Evolutionary conservation across 2,329 filamentous ascomycete genomes (phyloP).

Genomic region (Penicillium hesseltinei): DNA sequence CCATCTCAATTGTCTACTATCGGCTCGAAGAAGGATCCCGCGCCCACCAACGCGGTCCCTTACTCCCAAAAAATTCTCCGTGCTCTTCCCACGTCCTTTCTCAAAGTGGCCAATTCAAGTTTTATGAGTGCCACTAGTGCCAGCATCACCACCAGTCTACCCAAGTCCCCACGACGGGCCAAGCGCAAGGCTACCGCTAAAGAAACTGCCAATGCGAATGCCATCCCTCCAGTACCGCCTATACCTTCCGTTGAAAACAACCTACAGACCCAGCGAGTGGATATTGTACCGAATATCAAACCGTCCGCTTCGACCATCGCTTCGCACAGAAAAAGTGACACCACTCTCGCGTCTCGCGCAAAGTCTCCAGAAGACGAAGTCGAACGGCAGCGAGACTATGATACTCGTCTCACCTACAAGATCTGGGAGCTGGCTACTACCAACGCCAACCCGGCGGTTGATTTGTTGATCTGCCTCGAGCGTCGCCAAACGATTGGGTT

Average conservation of each 20-base stretch:
- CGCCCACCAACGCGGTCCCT: constrained; percentile 81
- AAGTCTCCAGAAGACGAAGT: constrained; percentile 30
- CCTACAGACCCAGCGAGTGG: constrained; percentile 19
- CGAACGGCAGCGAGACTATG: constrained; percentile 58
- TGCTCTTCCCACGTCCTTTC: constrained; percentile 81
- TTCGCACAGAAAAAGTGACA: constrained; percentile 21
- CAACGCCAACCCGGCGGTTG: constrained; percentile 89
- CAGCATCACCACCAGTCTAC: constrained; percentile 75
- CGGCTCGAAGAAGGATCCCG: constrained; percentile 68
- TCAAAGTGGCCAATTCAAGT: constrained; percentile 91
- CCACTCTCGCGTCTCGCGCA: constrained; percentile 21
- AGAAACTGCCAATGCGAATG: constrained; percentile 38
- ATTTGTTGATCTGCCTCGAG: constrained; percentile 89
- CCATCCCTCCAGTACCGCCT: constrained; percentile 55
- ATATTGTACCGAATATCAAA: constrained; percentile 18
- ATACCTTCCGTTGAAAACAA: constrained; percentile 15
- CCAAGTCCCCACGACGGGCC: constrained; percentile 60
- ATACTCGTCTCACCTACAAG: constrained; percentile 80
- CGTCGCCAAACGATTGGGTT: constrained; percentile 90
- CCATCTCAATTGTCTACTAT: constrained; percentile 87
- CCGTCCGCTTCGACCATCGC: constrained; percentile 16
- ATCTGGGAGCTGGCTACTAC: constrained; percentile 94
- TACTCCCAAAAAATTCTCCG: constrained; percentile 88
- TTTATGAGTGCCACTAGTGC: constrained; percentile 92
- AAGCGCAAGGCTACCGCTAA: constrained; percentile 56